Base-by-base conservation (phyloP, 495 filamentous ascomycete species). In the Aspergillus ellipticus region DNA sequence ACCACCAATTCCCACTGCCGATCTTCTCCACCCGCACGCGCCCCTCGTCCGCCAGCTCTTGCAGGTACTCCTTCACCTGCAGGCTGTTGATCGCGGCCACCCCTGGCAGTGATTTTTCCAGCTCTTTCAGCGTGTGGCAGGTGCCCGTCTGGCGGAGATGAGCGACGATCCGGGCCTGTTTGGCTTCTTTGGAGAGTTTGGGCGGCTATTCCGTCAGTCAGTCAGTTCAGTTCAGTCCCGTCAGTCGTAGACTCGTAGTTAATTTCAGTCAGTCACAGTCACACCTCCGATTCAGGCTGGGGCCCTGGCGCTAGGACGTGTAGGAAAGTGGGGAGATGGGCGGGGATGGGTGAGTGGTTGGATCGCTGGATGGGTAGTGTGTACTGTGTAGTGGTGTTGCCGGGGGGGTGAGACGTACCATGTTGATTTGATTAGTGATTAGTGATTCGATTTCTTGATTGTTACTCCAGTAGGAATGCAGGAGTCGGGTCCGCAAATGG, bases 1-100 rank as follows among this genome's bases (percentile, higher is more conserved):
- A 92, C 73, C 89, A 91, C 88, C 88, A 92, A 64, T 91, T 90
- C 15, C 84, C 86, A 53, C 79, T 87, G 53, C 88, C 88, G 62
- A 92, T 90, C 72, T 90, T 90, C 74, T 91, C 88, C 15, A 89
- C 83, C 10, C 77, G 81, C 53, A 91, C 79, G 55, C 80, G 80
- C 54, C 76, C 74, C 43, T 91, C 88, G 57, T 90, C 85, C 0
- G 68, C 65, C 4, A 89, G 73, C 5, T 76, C 74, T 66, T 87
- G 83, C 28, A 89, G 73, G 66, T 82, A 86, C 56, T 89, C 86
- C 67, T 86, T 87, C 48, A 88, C 85, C 62, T 86, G 83, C 71
- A 88, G 85, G 50, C 78, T 74, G 61, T 84, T 83, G 74, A 89
- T 86, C 28, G 81, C 83, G 29, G 85, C 86, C 31, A 88, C 79